Base-by-base conservation (phyloP, 2,329 filamentous ascomycete genomes). In the Lasiodiplodia citricola region DNA sequence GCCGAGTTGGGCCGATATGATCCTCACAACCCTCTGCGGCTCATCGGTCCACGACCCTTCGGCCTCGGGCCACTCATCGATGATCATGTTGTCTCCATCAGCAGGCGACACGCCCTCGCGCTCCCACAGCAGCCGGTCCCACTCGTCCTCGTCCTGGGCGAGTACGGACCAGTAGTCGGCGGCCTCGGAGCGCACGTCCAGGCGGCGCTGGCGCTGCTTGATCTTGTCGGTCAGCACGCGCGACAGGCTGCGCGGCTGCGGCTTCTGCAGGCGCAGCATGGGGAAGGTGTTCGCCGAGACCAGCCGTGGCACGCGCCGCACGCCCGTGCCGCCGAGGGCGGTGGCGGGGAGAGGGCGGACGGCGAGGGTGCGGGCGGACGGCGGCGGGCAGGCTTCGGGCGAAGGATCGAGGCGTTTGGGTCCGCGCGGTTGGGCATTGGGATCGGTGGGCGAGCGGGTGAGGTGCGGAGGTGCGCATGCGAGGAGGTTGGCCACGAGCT, bases 191-290 rank as follows among this genome's bases (percentile, higher is more conserved):
- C 83, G 73, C 18, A 74, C 74, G 57, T 80, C 69, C 14, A 85
- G 76, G n/a, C 76, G 71, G 10, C 31, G 21, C 54, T 83, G 78
- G n/a, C 84, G 84, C 50, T 79, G 75, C 4, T 75, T 70, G 21
- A 85, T 77, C 73, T 87, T 87, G 62, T 86, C 80, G 11, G 83
- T 80, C 2, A 94, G 73, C 18, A 90, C 83, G 10, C 85, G 80
- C n/a, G 84, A 86, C 23, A 94, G 78, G n/a, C 79, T 78, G 0
- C 76, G 75, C 2, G 90, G 86, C 76, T 94, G 90, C 4, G 89
- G 89, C 76, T 91, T 92, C 70, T 82, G 84, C 55, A 90, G 79
- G 44, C 92, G 87, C 35, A 95, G 77, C 74, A 94, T 91, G 0
- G 91, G 87, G 28, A 89, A 78, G 31, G 83, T 84, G 51, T 84